Percentiles rank a stretch among this genome's conserved stretches.
Conservation (phyloP, 2,329 filamentous ascomycete genomes). For the Aureobasidium sp. region DNA sequence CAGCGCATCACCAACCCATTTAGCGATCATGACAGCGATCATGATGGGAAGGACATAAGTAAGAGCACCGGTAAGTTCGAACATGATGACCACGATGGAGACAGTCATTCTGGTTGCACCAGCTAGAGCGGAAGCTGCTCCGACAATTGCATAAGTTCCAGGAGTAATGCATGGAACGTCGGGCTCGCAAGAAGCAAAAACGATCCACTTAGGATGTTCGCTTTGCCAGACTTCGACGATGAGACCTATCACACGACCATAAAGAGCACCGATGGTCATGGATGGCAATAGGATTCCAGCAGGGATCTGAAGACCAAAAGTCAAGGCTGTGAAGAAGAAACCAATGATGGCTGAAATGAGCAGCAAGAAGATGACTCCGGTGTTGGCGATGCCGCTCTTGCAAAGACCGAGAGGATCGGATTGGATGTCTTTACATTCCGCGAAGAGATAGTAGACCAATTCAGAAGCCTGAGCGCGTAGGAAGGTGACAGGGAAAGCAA, state of each 20-base stretch:
- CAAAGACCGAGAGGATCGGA: constrained; percentile 89
- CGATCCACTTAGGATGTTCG: constrained; percentile 65
- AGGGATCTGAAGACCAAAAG: constrained; percentile 89
- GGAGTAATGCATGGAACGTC: constrained; percentile 85
- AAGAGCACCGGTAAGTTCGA: constrained; percentile 90
- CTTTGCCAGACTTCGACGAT: constrained; percentile 81
- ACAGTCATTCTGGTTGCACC: constrained; percentile 95
- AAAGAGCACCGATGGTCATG: constrained; percentile 88
- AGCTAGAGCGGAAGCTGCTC: constrained; percentile 85
- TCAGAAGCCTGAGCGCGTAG: constrained; percentile 90
- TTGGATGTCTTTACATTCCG: constrained; percentile 73
- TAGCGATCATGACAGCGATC: constrained; percentile 96
- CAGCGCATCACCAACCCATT: constrained; percentile 97
- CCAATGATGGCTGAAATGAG: constrained; percentile 75
- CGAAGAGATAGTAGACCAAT: constrained; percentile 83
- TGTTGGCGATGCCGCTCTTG: constrained; percentile 74
- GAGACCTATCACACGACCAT: constrained; percentile 81
- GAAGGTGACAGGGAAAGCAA: constrained; percentile 94
- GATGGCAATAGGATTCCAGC: constrained; percentile 93
- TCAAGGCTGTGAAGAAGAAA: constrained; percentile 76
- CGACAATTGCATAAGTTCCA: constrained; percentile 92
- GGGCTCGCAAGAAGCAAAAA: constrained; percentile 74
- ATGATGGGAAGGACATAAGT: constrained; percentile 98
- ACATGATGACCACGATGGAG: constrained; percentile 98
- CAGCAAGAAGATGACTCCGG: constrained; percentile 73